Base-by-base conservation (phyloP, 148 eudicot genomes). In the Cornus florida region DNA sequence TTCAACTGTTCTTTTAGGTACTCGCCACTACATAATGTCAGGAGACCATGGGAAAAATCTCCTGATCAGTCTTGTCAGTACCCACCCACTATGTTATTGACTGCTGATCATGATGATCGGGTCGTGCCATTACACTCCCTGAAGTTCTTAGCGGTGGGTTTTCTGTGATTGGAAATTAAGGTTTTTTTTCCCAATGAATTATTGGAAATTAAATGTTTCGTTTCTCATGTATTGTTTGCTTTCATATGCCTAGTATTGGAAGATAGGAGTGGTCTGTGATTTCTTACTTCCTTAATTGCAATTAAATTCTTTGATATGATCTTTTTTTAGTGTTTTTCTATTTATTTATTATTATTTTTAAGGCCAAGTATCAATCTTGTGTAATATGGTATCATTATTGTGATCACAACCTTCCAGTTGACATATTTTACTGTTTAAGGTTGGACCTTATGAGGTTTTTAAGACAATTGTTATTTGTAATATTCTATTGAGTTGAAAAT, bases 31-130 rank as follows among this genome's bases (percentile, higher is more conserved):
- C 99, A 96, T 81, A 96, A 93, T 69, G 98, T 96, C 48, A 87
- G 87, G 81, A 94, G 94, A 78, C 99, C 98, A 33, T 93, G 99
- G 99, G 99, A 96, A 79, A 73, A 90, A 33, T 86, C 95, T 24
- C 75, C 88, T 60, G 78, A 75, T 82, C 64, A 71, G 75, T 72
- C 79, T 65, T 72, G 80, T 80, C 97, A 96, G 78, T 96, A 96
- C 77, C 99, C 99, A 39, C 46, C 98, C 68, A 93, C 97, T 74
- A 92, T 96, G 98, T 56, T 96, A 74, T 82, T 96, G 89, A 96
- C 99, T 39, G 99, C 99, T 62, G 99, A 96, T 84, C 99, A 96
- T 75, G 99, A 96, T 83, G 99, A 96, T 70, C 91, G 99, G 20
- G 99, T 96, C 67, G 99, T 96, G 83, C 99, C 99, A 77, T 81